Conservation (phyloP, 2,329 filamentous ascomycete species). For the Ophiostoma perfectum region DNA sequence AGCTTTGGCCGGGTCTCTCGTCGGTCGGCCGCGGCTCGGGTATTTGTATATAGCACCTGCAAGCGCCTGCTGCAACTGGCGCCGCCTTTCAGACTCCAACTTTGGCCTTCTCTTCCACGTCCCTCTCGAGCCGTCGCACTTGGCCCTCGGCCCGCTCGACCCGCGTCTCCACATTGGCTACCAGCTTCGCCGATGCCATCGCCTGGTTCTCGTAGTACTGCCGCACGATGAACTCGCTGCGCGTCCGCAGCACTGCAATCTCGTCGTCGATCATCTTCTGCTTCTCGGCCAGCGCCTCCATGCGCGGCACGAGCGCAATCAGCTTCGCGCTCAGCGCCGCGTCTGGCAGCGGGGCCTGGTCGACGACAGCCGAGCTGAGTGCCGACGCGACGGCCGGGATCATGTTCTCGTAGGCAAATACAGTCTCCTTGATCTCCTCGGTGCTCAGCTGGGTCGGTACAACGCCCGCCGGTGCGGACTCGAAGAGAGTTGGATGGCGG, state of each 20-base stretch:
- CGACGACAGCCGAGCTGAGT: constrained; percentile 48
- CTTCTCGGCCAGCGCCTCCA: constrained; percentile 54
- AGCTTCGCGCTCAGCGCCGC: constrained; percentile 51
- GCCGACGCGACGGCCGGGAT: constrained; percentile 53
- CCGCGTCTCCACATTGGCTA: constrained; percentile 66
- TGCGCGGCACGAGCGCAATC: constrained; percentile 54
- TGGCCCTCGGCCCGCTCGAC: constrained; percentile 60
- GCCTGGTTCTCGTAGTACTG: constrained; percentile 71
- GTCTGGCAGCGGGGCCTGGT: constrained; percentile 48
- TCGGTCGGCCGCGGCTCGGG: not conserved
- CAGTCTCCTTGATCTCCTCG: constrained; percentile 49
- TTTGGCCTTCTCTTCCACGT: constrained; percentile 2
- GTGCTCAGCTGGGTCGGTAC: constrained; percentile 49
- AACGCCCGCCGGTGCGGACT: constrained; percentile 40
- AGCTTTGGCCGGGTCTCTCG: not conserved
- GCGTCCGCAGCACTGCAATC: constrained; percentile 57
- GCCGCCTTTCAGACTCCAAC: not conserved
- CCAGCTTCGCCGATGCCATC: constrained; percentile 60
- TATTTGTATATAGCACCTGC: too few species aligned
- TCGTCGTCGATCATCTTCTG: constrained; percentile 59
- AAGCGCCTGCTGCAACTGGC: not conserved
- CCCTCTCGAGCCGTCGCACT: constrained; percentile 56
- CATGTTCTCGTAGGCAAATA: constrained; percentile 51
- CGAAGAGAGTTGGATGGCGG: constrained; percentile 51
- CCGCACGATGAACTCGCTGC: constrained; percentile 58